Evolutionary conservation across 768 basidiomycete species (phyloP), one percentile per base, ranked within the genome.

Genomic region (Mrakia gelida): DNA sequence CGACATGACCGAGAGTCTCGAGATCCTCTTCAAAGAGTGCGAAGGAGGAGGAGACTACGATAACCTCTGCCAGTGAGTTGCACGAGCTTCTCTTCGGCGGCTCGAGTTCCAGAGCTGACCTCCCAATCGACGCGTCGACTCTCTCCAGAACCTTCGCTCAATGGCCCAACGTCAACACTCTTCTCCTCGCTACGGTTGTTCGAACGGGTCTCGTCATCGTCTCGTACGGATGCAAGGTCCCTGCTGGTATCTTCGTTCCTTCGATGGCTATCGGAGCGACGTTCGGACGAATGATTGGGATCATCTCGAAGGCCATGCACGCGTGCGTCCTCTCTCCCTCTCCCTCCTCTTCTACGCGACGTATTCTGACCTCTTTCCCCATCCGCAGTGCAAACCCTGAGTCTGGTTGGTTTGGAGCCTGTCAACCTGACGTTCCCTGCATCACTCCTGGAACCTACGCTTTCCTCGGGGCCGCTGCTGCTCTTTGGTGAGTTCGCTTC

Each of bases 361-460:
- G 8, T 41, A 2, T 3, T 6, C 30, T 38, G 21, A 10, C 3
- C 62, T n/a, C 26, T 34, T 23, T 41, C 62, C 2, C 45, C 67
- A 28, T 15, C 15, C 30, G 56, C 73, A 96, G 95, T 71, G 87
- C 93, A 5, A 91, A 94, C 84, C 92, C 92, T 0, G 86, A 89
- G 28, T 92, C 92, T 49, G 92, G 94, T 2, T 92, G 94, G 75
- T 98, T 98, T 83, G 90, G 92, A 1, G 90, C 91, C 62, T 99
- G 97, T 83, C 89, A 89, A 30, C 95, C 95, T 26, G 92, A 98
- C 83, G 88, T 92, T 23, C 96, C 95, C 1, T 99, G 97, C 81
- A 98, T 99, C 82, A 98, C 97, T 0, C 96, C 97, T 0, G 97
- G 97, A 28, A 98, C 96, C 13, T 98, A 99, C 84, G 97, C 97